Conservation (phyloP, 352 stramenopile genomes). For the Phytophthora meadii region DNA sequence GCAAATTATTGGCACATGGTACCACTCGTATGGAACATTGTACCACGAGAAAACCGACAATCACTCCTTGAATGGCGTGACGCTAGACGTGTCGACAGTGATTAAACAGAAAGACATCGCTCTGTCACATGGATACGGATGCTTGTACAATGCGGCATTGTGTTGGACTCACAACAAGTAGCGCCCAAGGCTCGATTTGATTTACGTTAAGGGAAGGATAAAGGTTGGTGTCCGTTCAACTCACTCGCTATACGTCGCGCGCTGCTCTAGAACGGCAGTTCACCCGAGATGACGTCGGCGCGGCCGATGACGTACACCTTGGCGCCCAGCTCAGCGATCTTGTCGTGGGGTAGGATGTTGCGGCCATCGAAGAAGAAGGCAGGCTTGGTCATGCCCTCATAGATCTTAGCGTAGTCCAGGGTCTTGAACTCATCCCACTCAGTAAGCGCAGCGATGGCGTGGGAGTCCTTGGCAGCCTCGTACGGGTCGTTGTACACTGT, state of each 20-base stretch:
- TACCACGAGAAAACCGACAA: not conserved
- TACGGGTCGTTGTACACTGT: conserved; percentile 89
- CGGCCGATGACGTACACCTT: conserved; percentile 98
- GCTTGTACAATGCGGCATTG: not conserved
- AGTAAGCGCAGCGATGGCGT: conserved; percentile 96
- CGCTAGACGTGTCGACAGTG: no score
- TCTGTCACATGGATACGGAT: not conserved
- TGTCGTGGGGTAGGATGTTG: conserved; percentile 96
- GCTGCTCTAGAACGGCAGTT: conserved; percentile 68
- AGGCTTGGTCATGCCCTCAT: conserved; percentile 97
- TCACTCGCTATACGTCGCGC: conserved; percentile 9
- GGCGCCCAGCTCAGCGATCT: conserved; percentile 96
- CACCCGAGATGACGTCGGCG: conserved; percentile 68
- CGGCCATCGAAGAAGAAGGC: conserved; percentile 99
- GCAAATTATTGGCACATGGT: not conserved
- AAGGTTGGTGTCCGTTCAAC: conserved; percentile 6
- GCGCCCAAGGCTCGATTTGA: conserved; percentile 23
- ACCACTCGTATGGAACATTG: not conserved
- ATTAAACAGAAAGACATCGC: no score
- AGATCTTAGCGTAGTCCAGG: conserved; percentile 97
- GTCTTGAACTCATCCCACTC: conserved; percentile 99
- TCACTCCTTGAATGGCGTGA: no score
- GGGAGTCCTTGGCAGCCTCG: conserved; percentile 91
- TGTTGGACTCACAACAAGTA: conserved; percentile 17
- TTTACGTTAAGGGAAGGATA: conserved; percentile 35